Base-by-base conservation (phyloP, 2,329 filamentous ascomycete species). In the Aspergillus ibericus region DNA sequence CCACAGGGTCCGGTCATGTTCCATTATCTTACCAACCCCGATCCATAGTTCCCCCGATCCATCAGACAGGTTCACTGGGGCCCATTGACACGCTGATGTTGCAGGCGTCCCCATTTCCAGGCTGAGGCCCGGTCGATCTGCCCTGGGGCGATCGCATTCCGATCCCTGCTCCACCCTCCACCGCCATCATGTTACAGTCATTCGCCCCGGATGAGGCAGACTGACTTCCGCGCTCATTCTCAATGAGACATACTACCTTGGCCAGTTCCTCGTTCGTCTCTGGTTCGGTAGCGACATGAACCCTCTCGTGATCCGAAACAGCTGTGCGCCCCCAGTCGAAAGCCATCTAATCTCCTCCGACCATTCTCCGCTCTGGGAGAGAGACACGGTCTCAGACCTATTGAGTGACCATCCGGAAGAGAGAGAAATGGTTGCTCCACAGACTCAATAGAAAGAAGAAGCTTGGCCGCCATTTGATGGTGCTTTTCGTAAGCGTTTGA, bases 171-270 rank as follows among this genome's bases (percentile, higher is more conserved):
- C 48, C 50, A 35, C 25, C 25, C 35, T 46, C 40, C 38, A 16
- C 47, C 54, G 36, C 38, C 46, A 29, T 40, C 32, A 34, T 20
- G 44, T 47, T 47, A 47, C 44, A 47, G 6, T 29, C 44, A 10
- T 29, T 25, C 44, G 44, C 15, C 7, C 44, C 44, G 44, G 44
- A 47, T 47, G 25, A 3, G 44, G 25, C 44, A 27, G 44, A 15
- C 44, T 53, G 29, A 36, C 52, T 46, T 46, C 35, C 5, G 47
- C 35, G 16, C 16, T 47, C 42, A 29, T 56, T 51, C 55, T 48
- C 44, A 40, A 57, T 62, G 55, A 52, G 54, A 59, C 62, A 64
- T 64, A 60, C 60, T 47, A 63, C 63, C 60, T 49, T 58, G 44
- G 42, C 25, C 42, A 62, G 44, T 52, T 9, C 51, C 49, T 20